Base-by-base conservation (phyloP, 805 yeast species). In the Candida maris region DNA sequence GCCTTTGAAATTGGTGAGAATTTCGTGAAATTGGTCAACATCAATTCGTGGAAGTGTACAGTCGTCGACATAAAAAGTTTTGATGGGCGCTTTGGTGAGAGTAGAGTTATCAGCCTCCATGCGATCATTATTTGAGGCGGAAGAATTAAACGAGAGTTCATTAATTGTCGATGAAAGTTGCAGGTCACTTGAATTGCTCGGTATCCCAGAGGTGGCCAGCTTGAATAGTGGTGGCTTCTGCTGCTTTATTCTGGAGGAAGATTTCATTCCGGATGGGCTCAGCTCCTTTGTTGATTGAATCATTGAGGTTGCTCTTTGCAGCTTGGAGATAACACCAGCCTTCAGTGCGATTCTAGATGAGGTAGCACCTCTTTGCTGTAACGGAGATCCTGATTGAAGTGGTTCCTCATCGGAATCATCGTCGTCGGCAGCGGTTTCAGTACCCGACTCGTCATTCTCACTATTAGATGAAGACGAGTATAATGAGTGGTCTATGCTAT, bases 11-110 rank as follows among this genome's bases (percentile, higher is more conserved):
- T 54, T 73, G 46, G 43, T 39, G 10, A 85, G 58, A 30, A 82
- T 72, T 32, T 67, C 71, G 49, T 71, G 71, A 57, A 79, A 66
- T 39, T 79, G 79, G 35, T 64, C 70, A 34, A 72, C 81, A 39
- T 66, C 70, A 45, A 85, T 82, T 38, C 91, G 70, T 18, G 86
- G 84, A 34, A 85, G 70, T n/a, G 80, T 70, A 54, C 84, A 88
- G 44, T 74, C 67, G 33, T 66, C 60, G 35, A 68, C 68, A 18
- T 54, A 50, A 41, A 71, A 71, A 4, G 76, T 65, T 34, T 64
- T 61, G 4, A 75, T 58, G 19, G 56, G 45, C 6, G 72, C 59
- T 33, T 56, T 52, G 7, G 47, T 29, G 14, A 58, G 31, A 1
- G 48, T 42, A 1, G 61, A 52, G 33, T 57, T 58, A 17, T 42